A percentile compares a stretch with the other conserved stretches of the same genome.
Evolutionary conservation across 257 asterid genomes (phyloP).

Genomic region (Lavandula angustifolia): DNA sequence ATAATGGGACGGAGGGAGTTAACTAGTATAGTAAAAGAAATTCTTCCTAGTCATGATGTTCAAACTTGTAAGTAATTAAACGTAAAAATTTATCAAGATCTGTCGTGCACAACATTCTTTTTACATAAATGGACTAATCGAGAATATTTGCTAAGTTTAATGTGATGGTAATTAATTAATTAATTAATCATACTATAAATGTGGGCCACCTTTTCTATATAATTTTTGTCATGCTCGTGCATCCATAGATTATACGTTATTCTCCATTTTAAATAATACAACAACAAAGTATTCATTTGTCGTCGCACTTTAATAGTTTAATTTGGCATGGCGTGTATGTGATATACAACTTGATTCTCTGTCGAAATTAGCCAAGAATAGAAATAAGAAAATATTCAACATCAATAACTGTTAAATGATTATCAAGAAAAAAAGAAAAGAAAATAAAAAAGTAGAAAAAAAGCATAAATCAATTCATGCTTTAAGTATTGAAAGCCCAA

Average conservation of each 20-base stretch:
- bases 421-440: neutral
- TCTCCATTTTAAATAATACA: neutral
- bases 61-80: slow-evolving; percentile 8
- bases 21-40: slow-evolving; percentile 15
- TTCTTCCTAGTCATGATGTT: no score
- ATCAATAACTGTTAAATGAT: neutral
- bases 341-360: no score
- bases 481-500: neutral
- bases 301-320: neutral
- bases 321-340: no score
- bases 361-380: neutral
- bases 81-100: neutral
- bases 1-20: no score
- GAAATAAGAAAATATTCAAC: neutral
- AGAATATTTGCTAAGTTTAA: neutral
- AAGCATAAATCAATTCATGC: neutral
- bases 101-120: slow-evolving; percentile 13
- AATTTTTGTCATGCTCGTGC: neutral
- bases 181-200: slow-evolving; percentile 21
- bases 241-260: neutral
- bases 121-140: neutral
- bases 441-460: neutral
- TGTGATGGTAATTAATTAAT: slow-evolving; percentile 21
- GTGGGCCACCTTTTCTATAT: neutral
- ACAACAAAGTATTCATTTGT: neutral